These are phyloP conservation scores for Teratosphaeria gauchensis DNA, from an alignment of 2,329 filamentous ascomycete genomes.

Conservation along the genomic window DNA sequence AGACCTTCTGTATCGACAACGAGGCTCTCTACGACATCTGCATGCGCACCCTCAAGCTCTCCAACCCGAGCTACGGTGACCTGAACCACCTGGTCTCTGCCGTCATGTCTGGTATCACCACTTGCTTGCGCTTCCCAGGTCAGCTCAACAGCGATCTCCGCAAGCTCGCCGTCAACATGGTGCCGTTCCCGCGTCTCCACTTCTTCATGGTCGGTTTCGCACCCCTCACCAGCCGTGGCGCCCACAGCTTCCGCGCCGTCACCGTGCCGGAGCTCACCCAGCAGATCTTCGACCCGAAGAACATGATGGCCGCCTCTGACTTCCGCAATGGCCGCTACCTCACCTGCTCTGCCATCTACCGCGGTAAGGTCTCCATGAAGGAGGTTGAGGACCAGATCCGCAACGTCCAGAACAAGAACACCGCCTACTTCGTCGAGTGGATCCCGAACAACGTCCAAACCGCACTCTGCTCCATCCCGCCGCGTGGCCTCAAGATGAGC, in stretches of 20 bases:
- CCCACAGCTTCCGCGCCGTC: constrained; percentile 93
- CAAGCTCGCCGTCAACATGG: constrained; percentile 99
- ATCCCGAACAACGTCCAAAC: constrained; percentile 99
- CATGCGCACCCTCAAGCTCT: constrained; percentile 99
- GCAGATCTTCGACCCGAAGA: constrained; percentile 99
- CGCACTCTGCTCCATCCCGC: constrained; percentile 96
- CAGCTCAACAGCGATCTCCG: constrained; percentile 99
- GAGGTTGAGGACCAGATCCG: constrained; percentile 99
- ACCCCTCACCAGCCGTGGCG: constrained; percentile 85
- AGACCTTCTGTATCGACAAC: constrained; percentile 99
- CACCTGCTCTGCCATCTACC: constrained; percentile 99
- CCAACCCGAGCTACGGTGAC: constrained; percentile 96
- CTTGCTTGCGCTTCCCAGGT: constrained; percentile 96
- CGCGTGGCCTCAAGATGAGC: constrained; percentile 96
- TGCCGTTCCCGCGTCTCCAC: constrained; percentile 99
- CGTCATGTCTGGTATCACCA: constrained; percentile 99
- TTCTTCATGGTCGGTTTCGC: constrained; percentile 99
- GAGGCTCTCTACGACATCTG: constrained; percentile 99
- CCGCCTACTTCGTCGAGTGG: constrained; percentile 99
- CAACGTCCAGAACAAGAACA: constrained; percentile 99
- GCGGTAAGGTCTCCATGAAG: constrained; percentile 99
- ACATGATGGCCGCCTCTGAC: constrained; percentile 99
- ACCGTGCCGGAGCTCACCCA: constrained; percentile 97
- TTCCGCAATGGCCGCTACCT: constrained; percentile 99
- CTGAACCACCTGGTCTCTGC: constrained; percentile 98